Evolutionary conservation across 2,329 filamentous ascomycete species (phyloP).

Genomic region (Aspergillus brunneoviolaceus): DNA sequence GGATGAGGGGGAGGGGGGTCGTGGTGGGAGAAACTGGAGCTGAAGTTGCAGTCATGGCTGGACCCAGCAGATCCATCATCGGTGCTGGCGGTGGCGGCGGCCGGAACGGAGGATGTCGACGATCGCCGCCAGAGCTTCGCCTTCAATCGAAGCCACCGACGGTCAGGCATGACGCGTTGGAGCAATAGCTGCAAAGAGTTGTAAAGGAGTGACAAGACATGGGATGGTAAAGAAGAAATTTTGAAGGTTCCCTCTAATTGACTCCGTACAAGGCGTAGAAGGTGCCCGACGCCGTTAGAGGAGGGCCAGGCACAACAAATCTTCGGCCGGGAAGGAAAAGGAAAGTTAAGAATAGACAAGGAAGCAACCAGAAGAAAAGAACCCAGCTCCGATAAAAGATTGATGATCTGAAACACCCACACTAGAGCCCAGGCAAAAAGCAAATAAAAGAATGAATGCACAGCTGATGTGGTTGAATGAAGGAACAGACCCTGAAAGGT

Average conservation of each 20-base stretch:
- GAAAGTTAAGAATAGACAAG: not conserved
- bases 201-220: not conserved
- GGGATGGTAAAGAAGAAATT: not conserved
- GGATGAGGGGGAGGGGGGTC: not conserved
- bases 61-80: not conserved
- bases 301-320: not conserved
- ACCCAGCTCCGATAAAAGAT: not conserved
- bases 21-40: not conserved
- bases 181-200: not conserved
- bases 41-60: conserved; percentile 9
- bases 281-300: not conserved
- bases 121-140: conserved; percentile 40
- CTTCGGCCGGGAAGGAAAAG: not conserved
- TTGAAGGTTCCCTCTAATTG: not conserved
- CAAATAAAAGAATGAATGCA: not conserved
- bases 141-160: conserved; percentile 37
- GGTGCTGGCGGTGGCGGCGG: conserved; percentile 10
- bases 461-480: not conserved
- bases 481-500: conserved; percentile 2
- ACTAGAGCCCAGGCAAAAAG: not conserved
- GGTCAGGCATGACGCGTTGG: conserved; percentile 31
- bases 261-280: not conserved
- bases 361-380: not conserved
- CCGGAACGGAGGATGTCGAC: conserved; percentile 24
- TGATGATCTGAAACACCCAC: not conserved